Evolutionary conservation across 2,329 filamentous ascomycete species (phyloP).

Genomic region (Aspergillus sergii): DNA sequence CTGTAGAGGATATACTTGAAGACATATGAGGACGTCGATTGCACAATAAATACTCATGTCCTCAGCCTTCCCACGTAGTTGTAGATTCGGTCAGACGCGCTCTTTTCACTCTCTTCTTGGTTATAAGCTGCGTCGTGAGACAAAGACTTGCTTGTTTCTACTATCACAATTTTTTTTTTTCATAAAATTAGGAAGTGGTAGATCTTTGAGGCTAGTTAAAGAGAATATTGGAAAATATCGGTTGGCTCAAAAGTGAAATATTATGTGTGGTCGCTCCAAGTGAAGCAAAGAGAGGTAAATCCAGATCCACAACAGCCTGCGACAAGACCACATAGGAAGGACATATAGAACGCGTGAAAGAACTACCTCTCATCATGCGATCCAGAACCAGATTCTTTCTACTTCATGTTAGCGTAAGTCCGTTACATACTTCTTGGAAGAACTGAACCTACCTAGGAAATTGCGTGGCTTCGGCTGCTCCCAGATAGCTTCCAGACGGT

Average conservation of each 20-base stretch:
- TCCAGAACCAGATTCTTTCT: conserved; percentile 40
- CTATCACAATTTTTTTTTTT: too few species aligned
- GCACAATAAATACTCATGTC: too few species aligned
- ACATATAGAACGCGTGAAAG: neutral
- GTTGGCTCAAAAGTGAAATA: accelerated
- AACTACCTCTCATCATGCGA: conserved; percentile 12
- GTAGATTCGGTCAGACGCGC: too few species aligned
- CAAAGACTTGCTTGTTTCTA: too few species aligned
- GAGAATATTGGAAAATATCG: accelerated
- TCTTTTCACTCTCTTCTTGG: too few species aligned
- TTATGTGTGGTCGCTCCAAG: neutral
- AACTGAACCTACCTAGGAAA: conserved; percentile 24
- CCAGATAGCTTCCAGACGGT: conserved; percentile 30
- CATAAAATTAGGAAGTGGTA: too few species aligned
- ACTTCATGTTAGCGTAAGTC: neutral
- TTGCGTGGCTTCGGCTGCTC: conserved; percentile 35
- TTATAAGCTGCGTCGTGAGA: too few species aligned
- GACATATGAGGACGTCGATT: too few species aligned
- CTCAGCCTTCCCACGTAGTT: too few species aligned
- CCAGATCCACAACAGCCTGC: neutral
- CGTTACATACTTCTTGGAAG: neutral
- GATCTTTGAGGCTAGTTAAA: neutral
- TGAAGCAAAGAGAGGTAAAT: neutral
- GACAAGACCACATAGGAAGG: neutral
- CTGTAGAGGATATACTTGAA: too few species aligned